Evolutionary conservation across 345 rosid species (phyloP).

Genomic region (Camelina neglecta): DNA sequence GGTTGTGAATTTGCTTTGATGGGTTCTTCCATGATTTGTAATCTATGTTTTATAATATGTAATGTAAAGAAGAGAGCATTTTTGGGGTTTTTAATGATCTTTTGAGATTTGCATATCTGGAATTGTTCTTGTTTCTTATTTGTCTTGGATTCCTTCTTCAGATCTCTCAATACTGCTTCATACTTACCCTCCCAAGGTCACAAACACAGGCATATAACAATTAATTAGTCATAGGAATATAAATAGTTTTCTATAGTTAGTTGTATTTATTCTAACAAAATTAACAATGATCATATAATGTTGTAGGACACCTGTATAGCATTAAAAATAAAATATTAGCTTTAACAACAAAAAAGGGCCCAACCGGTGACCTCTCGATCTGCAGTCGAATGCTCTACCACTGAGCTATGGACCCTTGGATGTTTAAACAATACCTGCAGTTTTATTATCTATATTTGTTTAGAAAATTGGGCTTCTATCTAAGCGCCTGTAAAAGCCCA

Average conservation of each 20-base stretch:
- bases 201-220: background rate
- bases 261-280: background rate
- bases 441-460: accelerated
- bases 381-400: constrained; percentile 92
- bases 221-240: background rate
- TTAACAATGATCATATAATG: background rate
- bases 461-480: background rate
- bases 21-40: constrained; percentile 33
- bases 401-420: constrained; percentile 76
- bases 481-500: background rate
- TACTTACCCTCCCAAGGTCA: constrained; percentile 8
- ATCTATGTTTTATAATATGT: constrained; percentile 15
- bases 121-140: background rate
- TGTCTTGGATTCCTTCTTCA: constrained; percentile 14
- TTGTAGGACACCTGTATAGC: background rate
- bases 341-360: constrained; percentile 36
- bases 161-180: constrained; percentile 3
- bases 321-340: background rate
- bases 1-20: constrained; percentile 31
- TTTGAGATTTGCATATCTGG: constrained; percentile 20
- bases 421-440: accelerated
- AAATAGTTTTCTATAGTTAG: background rate
- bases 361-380: constrained; percentile 81
- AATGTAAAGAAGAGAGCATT: constrained; percentile 34
- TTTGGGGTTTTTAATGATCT: constrained; percentile 4